Evolutionary conservation across 805 yeast genomes (phyloP), one percentile per base, ranked within the genome.

Genomic region (Candida caryicola): DNA sequence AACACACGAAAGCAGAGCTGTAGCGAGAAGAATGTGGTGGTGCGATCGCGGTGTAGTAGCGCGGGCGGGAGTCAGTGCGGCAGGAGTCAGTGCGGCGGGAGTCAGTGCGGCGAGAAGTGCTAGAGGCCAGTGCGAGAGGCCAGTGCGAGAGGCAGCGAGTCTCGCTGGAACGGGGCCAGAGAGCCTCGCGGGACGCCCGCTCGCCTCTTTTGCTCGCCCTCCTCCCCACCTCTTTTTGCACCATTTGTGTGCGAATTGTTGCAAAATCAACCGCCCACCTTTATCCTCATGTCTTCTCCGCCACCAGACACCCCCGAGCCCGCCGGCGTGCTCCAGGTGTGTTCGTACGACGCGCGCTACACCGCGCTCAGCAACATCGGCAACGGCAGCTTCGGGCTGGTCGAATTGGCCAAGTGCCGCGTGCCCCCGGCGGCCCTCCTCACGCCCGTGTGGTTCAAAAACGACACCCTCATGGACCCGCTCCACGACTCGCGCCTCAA

Each of bases 351-450:
- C 18, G 37, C 42, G 13, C 44, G 42, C 39, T 85, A 80, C 52
- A 73, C 71, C 36, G 46, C 67, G 3, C 64, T 83, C 6, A 69
- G 76, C 31, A 69, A 66, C 33, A 60, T 85, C 41, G 95, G 95
- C 0, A 74, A 72, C 39, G 95, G 95, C 1, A 79, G 87, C 33
- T 85, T 85, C 66, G 95, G 95, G 2, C 62, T 74, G 1, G 93
- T 85, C 2, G 63, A 73, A 1, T 61, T 84, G 49, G 89, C 87
- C 3, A 79, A 79, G 55, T 66, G 69, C 23, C 59, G 66, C 43
- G 7, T 21, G 25, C 25, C 25, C 9, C 25, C 25, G 7, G 25
- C 7, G 7, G 10, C 25, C 7, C 25, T 21, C 7, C 40, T 42
- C 23, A 41, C 44, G 31, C 51, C 51, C 23, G 33, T 41, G 12